phyloP scores from a whole-genome alignment of 768 basidiomycete species.

The Pisolithus orientalis region DNA sequence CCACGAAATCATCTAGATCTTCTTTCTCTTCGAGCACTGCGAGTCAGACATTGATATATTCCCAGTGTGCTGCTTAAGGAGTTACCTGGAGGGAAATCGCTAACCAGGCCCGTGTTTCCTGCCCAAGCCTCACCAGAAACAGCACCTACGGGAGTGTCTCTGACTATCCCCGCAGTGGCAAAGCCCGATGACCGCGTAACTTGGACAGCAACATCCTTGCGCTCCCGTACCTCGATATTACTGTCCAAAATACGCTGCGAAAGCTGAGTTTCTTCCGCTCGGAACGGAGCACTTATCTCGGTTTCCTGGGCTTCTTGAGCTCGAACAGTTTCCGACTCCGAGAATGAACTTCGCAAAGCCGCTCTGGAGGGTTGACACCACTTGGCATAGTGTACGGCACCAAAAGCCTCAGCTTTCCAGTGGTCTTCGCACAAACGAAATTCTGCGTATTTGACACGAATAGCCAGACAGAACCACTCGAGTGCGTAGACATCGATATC shows the following conservation, averaged over 20 bases:
- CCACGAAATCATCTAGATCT: neutral
- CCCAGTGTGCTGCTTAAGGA: neutral
- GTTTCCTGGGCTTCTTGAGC: neutral
- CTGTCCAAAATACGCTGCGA: neutral
- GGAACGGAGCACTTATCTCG: neutral
- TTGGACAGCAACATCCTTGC: neutral
- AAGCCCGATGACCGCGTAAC: neutral
- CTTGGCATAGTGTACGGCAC: neutral
- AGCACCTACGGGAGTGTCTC: no score
- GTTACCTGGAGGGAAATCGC: neutral
- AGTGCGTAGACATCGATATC: slow-evolving; percentile 5
- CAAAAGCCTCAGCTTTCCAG: slow-evolving; percentile 6
- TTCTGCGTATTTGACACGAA: neutral
- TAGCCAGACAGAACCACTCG: slow-evolving; percentile 5
- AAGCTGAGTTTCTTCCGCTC: neutral
- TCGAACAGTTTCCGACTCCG: neutral
- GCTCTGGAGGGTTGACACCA: neutral
- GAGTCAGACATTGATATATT: neutral
- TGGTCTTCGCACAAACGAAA: slow-evolving; percentile 4
- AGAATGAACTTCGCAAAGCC: neutral
- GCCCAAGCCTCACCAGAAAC: no score
- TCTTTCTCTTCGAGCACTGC: neutral
- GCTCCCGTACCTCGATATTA: neutral
- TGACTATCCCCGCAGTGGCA: no score
- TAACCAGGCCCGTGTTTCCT: neutral